A percentile compares a stretch with the other conserved stretches of the same genome.
These are phyloP conservation scores for Xylaria sp. DNA, from an alignment of 2,329 filamentous ascomycete species.

Conservation along the genomic window DNA sequence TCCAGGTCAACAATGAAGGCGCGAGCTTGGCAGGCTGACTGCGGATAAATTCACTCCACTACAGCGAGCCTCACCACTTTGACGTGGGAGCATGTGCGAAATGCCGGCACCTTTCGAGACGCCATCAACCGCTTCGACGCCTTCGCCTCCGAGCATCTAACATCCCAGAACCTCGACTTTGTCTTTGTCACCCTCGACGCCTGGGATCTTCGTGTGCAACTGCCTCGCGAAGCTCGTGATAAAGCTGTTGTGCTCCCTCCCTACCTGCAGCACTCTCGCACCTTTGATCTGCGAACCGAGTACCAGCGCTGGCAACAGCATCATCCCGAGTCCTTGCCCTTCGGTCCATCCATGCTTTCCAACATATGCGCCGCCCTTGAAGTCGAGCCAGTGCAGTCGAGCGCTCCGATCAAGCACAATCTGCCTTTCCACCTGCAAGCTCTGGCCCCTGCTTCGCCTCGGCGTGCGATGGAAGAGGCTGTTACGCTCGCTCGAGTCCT, in stretches of 20 bases:
- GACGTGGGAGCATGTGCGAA: conserved; percentile 98
- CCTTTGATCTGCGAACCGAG: conserved; percentile 95
- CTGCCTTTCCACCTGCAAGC: conserved; percentile 97
- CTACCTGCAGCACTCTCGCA: conserved; percentile 97
- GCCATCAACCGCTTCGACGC: conserved; percentile 94
- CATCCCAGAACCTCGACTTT: conserved; percentile 92
- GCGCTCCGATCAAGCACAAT: conserved; percentile 98
- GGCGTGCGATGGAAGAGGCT: conserved; percentile 96
- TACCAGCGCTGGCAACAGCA: conserved; percentile 99
- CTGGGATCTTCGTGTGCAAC: conserved; percentile 97
- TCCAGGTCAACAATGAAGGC: conserved; percentile 9
- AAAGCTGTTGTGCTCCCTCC: conserved; percentile 96
- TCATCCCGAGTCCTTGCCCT: conserved; percentile 96
- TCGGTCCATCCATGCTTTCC: conserved; percentile 92
- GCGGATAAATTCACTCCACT: conserved; percentile 38
- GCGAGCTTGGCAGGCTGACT: conserved; percentile 27
- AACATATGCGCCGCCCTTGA: conserved; percentile 99
- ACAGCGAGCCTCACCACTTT: conserved; percentile 95
- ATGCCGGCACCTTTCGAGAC: conserved; percentile 96
- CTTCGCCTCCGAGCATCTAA: conserved; percentile 91
- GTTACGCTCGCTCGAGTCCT: conserved; percentile 94
- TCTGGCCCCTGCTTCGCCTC: conserved; percentile 91
- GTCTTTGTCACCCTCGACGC: conserved; percentile 98
- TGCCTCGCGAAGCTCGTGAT: conserved; percentile 96
- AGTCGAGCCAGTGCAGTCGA: conserved; percentile 96